A percentile compares a stretch with the other conserved stretches of the same genome.
Conservation (phyloP, 2,329 filamentous ascomycete genomes). For the Colletotrichum sp. region DNA sequence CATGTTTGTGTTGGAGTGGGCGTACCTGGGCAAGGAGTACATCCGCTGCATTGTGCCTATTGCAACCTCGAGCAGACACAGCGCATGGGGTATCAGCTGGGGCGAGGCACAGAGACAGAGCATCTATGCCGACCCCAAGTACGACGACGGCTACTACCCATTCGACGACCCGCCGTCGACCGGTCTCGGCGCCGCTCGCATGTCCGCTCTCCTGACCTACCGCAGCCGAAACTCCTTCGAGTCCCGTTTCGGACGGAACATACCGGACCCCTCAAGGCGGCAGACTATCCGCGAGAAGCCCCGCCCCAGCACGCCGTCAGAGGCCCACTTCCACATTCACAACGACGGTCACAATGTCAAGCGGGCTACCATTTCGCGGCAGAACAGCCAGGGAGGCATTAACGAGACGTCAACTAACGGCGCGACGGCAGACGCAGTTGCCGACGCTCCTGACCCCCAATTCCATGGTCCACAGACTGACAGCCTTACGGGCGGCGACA, state of each 20-base stretch:
- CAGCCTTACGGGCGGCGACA: conserved; percentile 56
- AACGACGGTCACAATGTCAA: conserved; percentile 79
- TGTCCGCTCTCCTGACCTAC: conserved; percentile 96
- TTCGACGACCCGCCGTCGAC: conserved; percentile 86
- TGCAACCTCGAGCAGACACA: conserved; percentile 83
- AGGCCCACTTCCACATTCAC: conserved; percentile 81
- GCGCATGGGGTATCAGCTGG: conserved; percentile 92
- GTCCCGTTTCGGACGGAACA: conserved; percentile 91
- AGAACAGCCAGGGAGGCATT: conserved; percentile 37
- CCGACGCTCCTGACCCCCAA: conserved; percentile 61
- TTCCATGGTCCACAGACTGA: conserved; percentile 67
- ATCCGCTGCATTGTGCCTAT: conserved; percentile 83
- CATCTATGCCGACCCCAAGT: conserved; percentile 98
- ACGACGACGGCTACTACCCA: conserved; percentile 93
- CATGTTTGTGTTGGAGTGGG: conserved; percentile 91
- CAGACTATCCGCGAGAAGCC: conserved; percentile 80
- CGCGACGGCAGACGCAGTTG: conserved; percentile 32
- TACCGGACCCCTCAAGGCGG: conserved; percentile 80
- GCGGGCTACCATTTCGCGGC: conserved; percentile 54
- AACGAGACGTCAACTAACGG: neutral
- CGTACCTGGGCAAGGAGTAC: conserved; percentile 88
- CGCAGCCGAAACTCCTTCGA: conserved; percentile 97
- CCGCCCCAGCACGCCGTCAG: conserved; percentile 65
- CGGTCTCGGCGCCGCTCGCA: conserved; percentile 90
- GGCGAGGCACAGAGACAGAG: conserved; percentile 87